Evolutionary conservation across 352 stramenopile genomes (phyloP), one percentile per base, ranked within the genome.

Genomic region (Pythium folliculosum): DNA sequence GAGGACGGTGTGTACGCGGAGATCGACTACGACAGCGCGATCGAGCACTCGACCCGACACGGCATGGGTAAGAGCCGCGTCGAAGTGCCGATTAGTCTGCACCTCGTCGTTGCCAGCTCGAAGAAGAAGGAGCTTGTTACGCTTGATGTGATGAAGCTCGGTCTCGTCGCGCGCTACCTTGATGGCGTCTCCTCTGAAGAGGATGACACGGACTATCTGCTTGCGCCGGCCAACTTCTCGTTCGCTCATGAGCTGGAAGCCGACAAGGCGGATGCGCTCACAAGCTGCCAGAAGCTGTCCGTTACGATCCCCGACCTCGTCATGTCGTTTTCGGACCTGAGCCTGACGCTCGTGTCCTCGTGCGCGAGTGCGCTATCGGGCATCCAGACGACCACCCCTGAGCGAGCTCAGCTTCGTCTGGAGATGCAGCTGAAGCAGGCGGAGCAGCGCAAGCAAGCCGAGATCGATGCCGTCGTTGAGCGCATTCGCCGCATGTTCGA

Each of bases 261-360:
- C 2, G 62, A 75, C 44, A 53, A 52, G 27, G 30, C 38, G 0
- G 63, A 70, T 55, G 43, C 57, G n/a, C 32, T 63, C 3, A 60
- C 58, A 9, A 65, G 44, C 27, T 16, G 38, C 22, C 71, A 78
- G 44, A 70, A 64, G 40, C 53, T 81, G 14, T 66, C 59, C 1
- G 63, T 75, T 9, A 67, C 63, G 1, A 65, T 78, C 25, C 71
- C 75, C 14, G 72, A 81, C 48, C 51, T 81, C 13, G 56, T 69
- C 22, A 59, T 81, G 38, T 74, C 69, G 22, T 81, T 81, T 47
- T 81, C 75, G 8, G 70, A 81, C 63, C 63, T 79, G 59, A 81
- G 73, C 23, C 69, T 81, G 66, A 67, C 69, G 2, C 51, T 81
- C 8, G 30, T 78, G 30, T 72, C 67, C n/a, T 78, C 71, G n/a